Conservation (phyloP, 2,329 filamentous ascomycete species). For the Aspergillus neoniger region DNA sequence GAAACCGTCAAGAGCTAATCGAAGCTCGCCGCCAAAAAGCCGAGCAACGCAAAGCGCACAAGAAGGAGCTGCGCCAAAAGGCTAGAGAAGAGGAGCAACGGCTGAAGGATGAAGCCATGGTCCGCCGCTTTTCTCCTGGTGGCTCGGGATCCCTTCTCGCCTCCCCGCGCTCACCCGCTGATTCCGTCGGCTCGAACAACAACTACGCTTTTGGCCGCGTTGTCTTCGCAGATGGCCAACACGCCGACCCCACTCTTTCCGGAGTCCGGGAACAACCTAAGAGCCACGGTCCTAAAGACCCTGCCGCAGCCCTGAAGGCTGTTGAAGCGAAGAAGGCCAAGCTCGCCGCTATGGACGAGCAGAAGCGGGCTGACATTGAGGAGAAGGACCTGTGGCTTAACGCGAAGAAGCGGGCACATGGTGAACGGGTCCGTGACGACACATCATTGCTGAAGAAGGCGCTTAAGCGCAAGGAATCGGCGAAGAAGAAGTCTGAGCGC, state of each 20-base stretch:
- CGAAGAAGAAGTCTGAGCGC: constrained; percentile 87
- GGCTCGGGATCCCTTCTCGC: constrained; percentile 61
- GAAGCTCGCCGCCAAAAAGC: constrained; percentile 86
- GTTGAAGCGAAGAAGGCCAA: constrained; percentile 84
- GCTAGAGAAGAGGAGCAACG: constrained; percentile 78
- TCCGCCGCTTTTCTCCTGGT: constrained; percentile 56
- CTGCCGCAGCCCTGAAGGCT: constrained; percentile 80
- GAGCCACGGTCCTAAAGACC: constrained; percentile 80
- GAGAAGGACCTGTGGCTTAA: constrained; percentile 95
- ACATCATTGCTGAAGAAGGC: constrained; percentile 88
- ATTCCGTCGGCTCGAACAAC: constrained; percentile 50
- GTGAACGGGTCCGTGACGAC: constrained; percentile 86
- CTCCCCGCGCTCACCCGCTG: constrained; percentile 54
- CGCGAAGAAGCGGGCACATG: constrained; percentile 83
- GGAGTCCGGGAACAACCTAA: constrained; percentile 67
- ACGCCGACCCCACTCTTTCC: constrained; percentile 70
- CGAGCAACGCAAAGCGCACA: constrained; percentile 80
- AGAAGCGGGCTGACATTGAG: constrained; percentile 81
- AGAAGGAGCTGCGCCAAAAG: constrained; percentile 77
- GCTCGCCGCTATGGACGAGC: constrained; percentile 71
- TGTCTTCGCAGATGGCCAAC: constrained; percentile 83
- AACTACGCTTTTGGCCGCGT: constrained; percentile 89
- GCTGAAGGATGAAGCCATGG: constrained; percentile 58
- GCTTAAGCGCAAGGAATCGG: constrained; percentile 85
- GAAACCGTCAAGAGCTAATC: constrained; percentile 87